Conservation (phyloP, 495 filamentous ascomycete genomes). For the Lentithecium fluviatile region DNA sequence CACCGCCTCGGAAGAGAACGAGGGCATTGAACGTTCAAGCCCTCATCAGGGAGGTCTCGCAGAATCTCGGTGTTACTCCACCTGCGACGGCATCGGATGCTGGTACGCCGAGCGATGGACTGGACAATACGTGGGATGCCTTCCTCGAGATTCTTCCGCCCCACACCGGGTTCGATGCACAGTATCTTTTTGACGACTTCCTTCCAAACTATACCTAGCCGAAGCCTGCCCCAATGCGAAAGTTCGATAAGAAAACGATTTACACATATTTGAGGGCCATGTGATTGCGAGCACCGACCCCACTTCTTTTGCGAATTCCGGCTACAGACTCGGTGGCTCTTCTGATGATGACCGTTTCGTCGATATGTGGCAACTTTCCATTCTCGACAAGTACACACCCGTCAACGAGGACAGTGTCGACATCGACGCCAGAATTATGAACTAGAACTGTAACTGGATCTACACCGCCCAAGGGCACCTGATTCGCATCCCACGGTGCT, state of each 20-base stretch:
- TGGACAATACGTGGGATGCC: neutral
- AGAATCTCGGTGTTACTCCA: slow-evolving; percentile 8
- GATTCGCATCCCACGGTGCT: slow-evolving; percentile 5
- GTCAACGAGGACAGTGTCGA: slow-evolving; percentile 19
- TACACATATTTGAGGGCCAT: slow-evolving; percentile 6
- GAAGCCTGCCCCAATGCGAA: neutral
- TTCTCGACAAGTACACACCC: slow-evolving; percentile 8
- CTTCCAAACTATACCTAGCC: neutral
- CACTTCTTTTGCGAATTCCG: slow-evolving; percentile 3
- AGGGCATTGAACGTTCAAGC: neutral
- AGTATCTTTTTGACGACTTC: slow-evolving; percentile 1
- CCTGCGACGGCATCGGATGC: neutral
- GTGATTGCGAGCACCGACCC: slow-evolving; percentile 3
- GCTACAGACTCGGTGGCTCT: neutral
- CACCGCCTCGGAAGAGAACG: neutral
- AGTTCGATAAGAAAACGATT: neutral
- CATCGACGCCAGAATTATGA: slow-evolving; percentile 20
- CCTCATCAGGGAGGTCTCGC: slow-evolving; percentile 2
- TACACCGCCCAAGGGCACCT: neutral
- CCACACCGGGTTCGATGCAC: slow-evolving; percentile 2
- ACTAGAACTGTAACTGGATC: slow-evolving; percentile 20
- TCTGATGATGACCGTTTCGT: slow-evolving; percentile 6
- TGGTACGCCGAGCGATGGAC: neutral
- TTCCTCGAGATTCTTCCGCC: slow-evolving; percentile 5
- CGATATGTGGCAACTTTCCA: slow-evolving; percentile 11